A percentile compares a stretch with the other conserved stretches of the same genome.
Evolutionary conservation across 2,329 filamentous ascomycete genomes (phyloP).

Genomic region (Stagonosporopsis chrysanthemi): DNA sequence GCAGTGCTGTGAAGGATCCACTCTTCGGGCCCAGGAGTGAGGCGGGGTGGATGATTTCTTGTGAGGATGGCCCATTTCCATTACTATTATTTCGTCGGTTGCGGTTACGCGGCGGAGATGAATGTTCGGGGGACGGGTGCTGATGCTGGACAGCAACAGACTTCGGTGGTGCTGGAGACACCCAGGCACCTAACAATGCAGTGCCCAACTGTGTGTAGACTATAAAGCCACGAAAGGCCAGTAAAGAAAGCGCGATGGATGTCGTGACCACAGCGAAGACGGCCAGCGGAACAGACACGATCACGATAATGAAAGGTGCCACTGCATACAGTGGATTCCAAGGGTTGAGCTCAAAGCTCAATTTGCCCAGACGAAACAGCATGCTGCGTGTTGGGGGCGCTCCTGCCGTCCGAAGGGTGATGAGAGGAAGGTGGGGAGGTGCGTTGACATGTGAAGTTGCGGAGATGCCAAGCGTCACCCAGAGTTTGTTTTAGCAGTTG

Average conservation of each 20-base stretch:
- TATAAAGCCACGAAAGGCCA: constrained; percentile 50
- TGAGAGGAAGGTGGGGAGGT: background rate
- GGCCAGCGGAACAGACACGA: constrained; percentile 50
- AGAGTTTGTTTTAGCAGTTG: background rate
- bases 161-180: constrained; percentile 38
- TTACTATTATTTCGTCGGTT: constrained; percentile 33
- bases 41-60: constrained; percentile 26
- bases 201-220: constrained; percentile 54
- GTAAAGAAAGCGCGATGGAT: constrained; percentile 47
- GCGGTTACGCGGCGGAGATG: constrained; percentile 37
- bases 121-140: constrained; percentile 24
- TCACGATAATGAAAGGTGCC: constrained; percentile 47
- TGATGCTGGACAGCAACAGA: constrained; percentile 7
- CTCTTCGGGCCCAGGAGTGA: constrained; percentile 39
- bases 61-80: constrained; percentile 32
- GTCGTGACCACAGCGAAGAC: constrained; percentile 51
- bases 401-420: background rate
- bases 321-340: constrained; percentile 46
- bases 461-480: constrained; percentile 20
- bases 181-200: constrained; percentile 49
- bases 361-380: constrained; percentile 24
- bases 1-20: constrained; percentile 44
- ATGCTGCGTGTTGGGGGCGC: constrained; percentile 12
- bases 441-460: constrained; percentile 31
- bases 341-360: constrained; percentile 27